A percentile compares a stretch with the other conserved stretches of the same genome.
phyloP scores from a whole-genome alignment of 768 basidiomycete genomes.

The Suillus brevipes region DNA sequence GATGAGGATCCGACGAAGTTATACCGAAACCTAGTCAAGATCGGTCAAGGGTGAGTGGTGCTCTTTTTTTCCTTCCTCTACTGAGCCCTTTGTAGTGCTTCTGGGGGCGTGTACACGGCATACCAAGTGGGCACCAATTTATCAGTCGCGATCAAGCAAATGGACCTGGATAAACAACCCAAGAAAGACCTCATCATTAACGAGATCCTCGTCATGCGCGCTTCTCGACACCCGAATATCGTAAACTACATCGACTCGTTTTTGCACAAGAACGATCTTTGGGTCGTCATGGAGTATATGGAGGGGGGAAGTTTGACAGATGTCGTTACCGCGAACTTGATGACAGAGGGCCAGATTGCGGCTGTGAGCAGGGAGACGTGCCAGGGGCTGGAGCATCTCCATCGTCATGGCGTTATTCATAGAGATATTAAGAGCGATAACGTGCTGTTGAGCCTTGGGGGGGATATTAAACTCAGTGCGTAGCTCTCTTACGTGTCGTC shows the following conservation, averaged over 20 bases:
- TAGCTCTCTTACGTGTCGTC: constrained; percentile 21
- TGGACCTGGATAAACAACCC: constrained; percentile 99
- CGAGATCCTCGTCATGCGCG: constrained; percentile 98
- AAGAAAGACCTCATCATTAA: constrained; percentile 99
- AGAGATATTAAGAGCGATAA: constrained; percentile 99
- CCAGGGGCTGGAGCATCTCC: constrained; percentile 92
- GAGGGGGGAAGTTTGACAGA: constrained; percentile 94
- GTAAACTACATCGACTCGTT: constrained; percentile 99
- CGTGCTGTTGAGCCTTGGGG: constrained; percentile 86
- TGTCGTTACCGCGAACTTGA: constrained; percentile 84
- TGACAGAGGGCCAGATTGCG: constrained; percentile 99
- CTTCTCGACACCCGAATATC: constrained; percentile 95
- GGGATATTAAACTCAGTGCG: constrained; percentile 98
- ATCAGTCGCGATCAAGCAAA: constrained; percentile 98
- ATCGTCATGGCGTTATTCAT: constrained; percentile 96
- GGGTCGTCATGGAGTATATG: constrained; percentile 99
- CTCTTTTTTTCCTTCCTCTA: neutral
- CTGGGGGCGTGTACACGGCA: constrained; percentile 97
- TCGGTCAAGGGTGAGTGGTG: constrained; percentile 87
- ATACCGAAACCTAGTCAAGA: constrained; percentile 92
- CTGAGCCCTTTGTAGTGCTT: constrained; percentile 59
- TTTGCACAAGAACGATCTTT: constrained; percentile 95
- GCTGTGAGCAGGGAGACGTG: constrained; percentile 92
- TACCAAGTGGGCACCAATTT: constrained; percentile 95
- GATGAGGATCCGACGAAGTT: constrained; percentile 95